phyloP scores from a whole-genome alignment of 2,329 filamentous ascomycete genomes.

The Calonectria multiphialidica region DNA sequence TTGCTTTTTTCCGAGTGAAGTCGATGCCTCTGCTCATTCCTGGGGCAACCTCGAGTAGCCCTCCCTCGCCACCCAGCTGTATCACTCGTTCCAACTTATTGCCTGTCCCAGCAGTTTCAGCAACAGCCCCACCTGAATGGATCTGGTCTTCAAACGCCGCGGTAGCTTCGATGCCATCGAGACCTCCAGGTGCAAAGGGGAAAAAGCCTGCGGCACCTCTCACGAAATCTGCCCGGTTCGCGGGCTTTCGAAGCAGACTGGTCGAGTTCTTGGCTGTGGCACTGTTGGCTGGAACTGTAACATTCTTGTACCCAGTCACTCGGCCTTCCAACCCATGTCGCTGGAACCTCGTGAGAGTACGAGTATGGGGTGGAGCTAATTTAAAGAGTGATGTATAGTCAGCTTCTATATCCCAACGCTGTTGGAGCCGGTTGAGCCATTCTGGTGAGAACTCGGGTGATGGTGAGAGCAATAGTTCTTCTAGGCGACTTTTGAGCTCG shows the following conservation, averaged over 20 bases:
- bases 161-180: constrained; percentile 88
- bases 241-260: constrained; percentile 87
- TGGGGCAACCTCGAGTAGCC: constrained; percentile 84
- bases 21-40: constrained; percentile 85
- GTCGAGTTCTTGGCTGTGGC: constrained; percentile 97
- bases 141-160: constrained; percentile 86
- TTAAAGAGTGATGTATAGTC: constrained; percentile 89
- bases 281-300: constrained; percentile 89
- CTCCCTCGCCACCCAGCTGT: constrained; percentile 81
- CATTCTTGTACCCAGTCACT: constrained; percentile 93
- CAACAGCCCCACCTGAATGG: constrained; percentile 63
- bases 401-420: constrained; percentile 85
- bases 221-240: constrained; percentile 89
- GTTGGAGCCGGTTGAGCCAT: constrained; percentile 92
- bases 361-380: constrained; percentile 89
- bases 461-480: constrained; percentile 82
- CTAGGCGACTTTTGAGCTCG: constrained; percentile 78
- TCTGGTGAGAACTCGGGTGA: constrained; percentile 82
- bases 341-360: constrained; percentile 93
- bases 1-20: constrained; percentile 70
- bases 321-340: constrained; percentile 92
- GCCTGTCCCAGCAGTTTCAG: constrained; percentile 56
- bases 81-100: constrained; percentile 86
- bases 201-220: constrained; percentile 94
- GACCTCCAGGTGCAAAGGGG: constrained; percentile 90